Evolutionary conservation across 179 eudicot genomes (phyloP), one percentile per base, ranked within the genome.

Genomic region (Carnegiea gigantea): DNA sequence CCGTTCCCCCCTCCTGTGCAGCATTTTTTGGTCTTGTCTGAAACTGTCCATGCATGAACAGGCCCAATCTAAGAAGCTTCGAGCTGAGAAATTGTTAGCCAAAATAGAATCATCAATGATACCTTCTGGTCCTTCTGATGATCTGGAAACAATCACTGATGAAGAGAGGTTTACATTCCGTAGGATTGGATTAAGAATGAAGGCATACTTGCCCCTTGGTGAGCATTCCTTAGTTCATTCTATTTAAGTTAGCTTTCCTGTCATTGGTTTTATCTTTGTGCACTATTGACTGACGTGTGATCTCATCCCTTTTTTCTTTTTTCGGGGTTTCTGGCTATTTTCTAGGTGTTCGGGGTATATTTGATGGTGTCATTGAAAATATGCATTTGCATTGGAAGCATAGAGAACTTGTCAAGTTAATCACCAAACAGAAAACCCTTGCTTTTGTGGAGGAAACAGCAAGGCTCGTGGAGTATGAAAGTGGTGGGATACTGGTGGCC

Each of bases 361-460:
- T 96, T 83, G 98, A 92, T 88, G 99, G 99, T 75, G 99, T 96
- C 77, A 94, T 96, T 82, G 98, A 96, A 86, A 96, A 96, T 90
- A 96, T 96, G 99, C 99, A 96, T 87, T 87, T 96, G 89, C 99
- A 96, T 65, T 96, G 99, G 99, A 96, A 96, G 83, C 95, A 96
- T 84, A 92, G 99, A 87, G 99, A 96, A 85, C 93, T 96, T 81
- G 99, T 96, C 21, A 96, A 96, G 84, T 86, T 96, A 85, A 94
- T 96, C 86, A 90, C 95, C 84, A 96, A 96, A 82, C 98, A 96
- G 83, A 96, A 92, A 81, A 91, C 88, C 79, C 90, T 88, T 77
- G 86, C 89, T 21, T 96, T 92, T 87, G 92, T 92, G 86, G 99
- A 94, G 88, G 98, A 96, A 85, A 91, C 99, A 79, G 93, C 97